Base-by-base conservation (phyloP, 371 early-diverging fungal species). In the Entomophthora muscae region DNA sequence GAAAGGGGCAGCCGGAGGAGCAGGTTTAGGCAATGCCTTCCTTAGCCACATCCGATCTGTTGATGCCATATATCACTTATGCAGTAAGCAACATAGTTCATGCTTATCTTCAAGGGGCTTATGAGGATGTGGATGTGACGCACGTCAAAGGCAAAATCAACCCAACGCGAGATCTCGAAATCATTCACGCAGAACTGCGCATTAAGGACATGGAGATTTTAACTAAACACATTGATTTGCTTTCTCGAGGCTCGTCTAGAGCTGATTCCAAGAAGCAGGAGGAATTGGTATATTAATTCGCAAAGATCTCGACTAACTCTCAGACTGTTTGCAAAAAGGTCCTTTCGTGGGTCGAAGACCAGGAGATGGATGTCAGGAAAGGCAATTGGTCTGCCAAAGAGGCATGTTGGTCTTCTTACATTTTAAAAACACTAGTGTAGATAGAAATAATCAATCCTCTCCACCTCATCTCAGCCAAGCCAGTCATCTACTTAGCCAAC, bases 61-160 rank as follows among this genome's bases (percentile, higher is more conserved):
- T 1, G 99, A 99, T 77, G 99, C 96, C 3, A 91, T 99, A 57
- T 99, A 89, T 80, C 99, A 99, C 68, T 86, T 99, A 53, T 88
- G 92, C n/a, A 83, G 99, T 72, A 52, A 55, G 32, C 23, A 63
- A 3, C 5, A 17, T 17, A 42, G 17, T 17, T 42, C 17, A 5
- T 42, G 17, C 5, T 42, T 10, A 32, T 32, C 28, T 64, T 31
- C 28, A 52, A 65, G 68, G 68, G 10, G 73, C 70, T 32, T 75
- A 72, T 58, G 70, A 71, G 10, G 73, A 76, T 32, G 69, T 69
- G 32, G 71, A 74, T 52, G 72, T 92, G 79, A 84, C 85, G 59
- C 99, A 99, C 76, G 96, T 98, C 32, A 98, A 98, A 68, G 94
- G 93, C 66, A 85, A 85, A 52, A 76, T 99, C 17, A 90, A 98